Base-by-base conservation (phyloP, 768 basidiomycete genomes). In the Kwoniella shandongensis region DNA sequence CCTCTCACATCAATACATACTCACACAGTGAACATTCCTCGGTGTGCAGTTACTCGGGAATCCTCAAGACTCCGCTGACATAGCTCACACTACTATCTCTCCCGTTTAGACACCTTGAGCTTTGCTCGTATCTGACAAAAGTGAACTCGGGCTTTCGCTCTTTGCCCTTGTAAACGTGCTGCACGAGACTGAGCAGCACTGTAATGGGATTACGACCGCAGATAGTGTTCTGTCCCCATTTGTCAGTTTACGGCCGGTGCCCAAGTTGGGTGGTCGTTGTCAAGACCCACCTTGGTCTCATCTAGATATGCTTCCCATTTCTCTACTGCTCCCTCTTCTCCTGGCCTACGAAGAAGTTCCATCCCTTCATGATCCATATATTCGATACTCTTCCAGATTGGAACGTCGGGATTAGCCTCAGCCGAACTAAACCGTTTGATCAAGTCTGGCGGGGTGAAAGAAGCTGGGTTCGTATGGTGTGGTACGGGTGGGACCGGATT, bases 131-230 rank as follows among this genome's bases (percentile, higher is more conserved):
- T 64, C 86, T 80, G 22, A 96, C 89, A 85, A 91, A 99, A 62
- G 84, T 84, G 49, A 91, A 71, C 46, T 68, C 74, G 22, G 76
- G 79, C 0, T 69, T 67, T 20, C 73, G 63, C 40, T 70, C 68
- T 20, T 56, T 38, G 20, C 61, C 48, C 46, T 78, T 83, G 56
- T 78, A 72, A 25, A 93, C 72, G 3, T 76, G 77, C 4, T 83
- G 67, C 46, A 97, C 74, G 6, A 90, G 86, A 0, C 89, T 89
- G 15, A 98, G 80, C 1, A 99, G 79, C 4, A 98, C 89, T 0
- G 91, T 90, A 49, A 99, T 97, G 0, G 96, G 91, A 68, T 97
- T 92, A 36, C 96, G 81, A 2, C 96, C 96, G 72, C 96, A 99
- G 42, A 99, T 96, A 0, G 96, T 98, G 78, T 99, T 99, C 78